These are phyloP conservation scores for Paracoccidioides lutzii DNA, from an alignment of 2,329 filamentous ascomycete genomes.

Conservation along the genomic window DNA sequence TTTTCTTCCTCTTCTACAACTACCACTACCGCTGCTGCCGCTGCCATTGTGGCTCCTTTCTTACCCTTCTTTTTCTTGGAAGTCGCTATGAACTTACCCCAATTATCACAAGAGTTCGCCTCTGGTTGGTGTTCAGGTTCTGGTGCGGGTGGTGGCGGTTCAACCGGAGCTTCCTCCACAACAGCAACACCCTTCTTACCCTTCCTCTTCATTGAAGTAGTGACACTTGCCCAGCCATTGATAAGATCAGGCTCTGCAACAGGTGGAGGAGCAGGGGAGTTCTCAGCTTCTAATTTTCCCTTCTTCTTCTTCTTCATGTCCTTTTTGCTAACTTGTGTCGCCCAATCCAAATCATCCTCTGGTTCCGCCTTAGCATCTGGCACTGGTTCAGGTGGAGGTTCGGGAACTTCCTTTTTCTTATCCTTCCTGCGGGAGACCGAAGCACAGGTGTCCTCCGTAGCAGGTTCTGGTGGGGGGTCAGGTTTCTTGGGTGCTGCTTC, in stretches of 20 bases:
- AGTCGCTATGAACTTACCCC: background rate
- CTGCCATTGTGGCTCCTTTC: too few species aligned
- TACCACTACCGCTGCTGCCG: too few species aligned
- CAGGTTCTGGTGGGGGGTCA: slow-evolving; percentile 9
- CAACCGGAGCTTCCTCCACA: slow-evolving; percentile 30
- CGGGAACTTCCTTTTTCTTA: slow-evolving; percentile 18
- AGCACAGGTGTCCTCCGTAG: slow-evolving; percentile 16
- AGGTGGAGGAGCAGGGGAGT: slow-evolving; percentile 18
- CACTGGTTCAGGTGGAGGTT: slow-evolving; percentile 8
- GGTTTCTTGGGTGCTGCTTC: slow-evolving; percentile 21
- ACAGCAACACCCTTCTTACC: slow-evolving; percentile 36
- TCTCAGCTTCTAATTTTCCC: slow-evolving; percentile 29
- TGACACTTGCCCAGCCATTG: slow-evolving; percentile 42
- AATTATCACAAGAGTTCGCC: slow-evolving; percentile 7
- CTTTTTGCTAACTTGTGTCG: background rate
- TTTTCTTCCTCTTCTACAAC: too few species aligned
- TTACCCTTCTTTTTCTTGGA: slow-evolving; percentile 17
- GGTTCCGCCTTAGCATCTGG: slow-evolving; percentile 16
- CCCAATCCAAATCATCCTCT: slow-evolving; percentile 9
- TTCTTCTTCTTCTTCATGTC: slow-evolving; percentile 29
- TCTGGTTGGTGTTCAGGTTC: slow-evolving; percentile 7
- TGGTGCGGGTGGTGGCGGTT: slow-evolving; percentile 21
- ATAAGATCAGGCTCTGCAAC: slow-evolving; percentile 29
- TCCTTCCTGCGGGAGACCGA: slow-evolving; percentile 26
- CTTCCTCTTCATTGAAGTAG: slow-evolving; percentile 41